Conservation (phyloP, 768 basidiomycete species). For the Tulasnella sp. region DNA sequence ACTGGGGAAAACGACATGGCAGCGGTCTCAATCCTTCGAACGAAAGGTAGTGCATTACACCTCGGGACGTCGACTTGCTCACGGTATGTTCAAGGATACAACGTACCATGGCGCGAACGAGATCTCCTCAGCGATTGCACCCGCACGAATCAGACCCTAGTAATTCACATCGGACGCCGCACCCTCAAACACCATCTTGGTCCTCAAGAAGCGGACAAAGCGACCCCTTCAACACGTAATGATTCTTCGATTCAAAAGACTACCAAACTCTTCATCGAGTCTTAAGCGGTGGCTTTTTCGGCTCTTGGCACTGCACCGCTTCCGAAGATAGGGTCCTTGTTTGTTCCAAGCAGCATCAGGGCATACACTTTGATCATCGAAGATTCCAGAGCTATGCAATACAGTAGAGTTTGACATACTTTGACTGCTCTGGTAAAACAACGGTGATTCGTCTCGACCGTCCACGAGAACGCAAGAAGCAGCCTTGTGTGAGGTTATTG, state of each 20-base stretch:
- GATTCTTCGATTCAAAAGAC: neutral
- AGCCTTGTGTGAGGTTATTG: too few relatives aligned
- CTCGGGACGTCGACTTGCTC: neutral
- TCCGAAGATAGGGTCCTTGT: neutral
- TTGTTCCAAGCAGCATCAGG: neutral
- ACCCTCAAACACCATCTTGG: neutral
- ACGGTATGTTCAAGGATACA: neutral
- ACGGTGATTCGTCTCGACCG: too few relatives aligned
- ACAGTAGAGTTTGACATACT: neutral
- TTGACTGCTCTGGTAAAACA: too few relatives aligned
- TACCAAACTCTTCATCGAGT: neutral
- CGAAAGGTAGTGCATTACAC: slow-evolving; percentile 73
- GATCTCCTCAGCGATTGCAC: neutral
- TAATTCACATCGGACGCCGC: neutral
- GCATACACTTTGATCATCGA: neutral
- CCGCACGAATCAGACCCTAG: neutral
- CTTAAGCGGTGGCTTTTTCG: neutral
- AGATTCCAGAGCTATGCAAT: neutral
- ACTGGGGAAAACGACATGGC: too few relatives aligned
- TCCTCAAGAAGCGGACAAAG: neutral
- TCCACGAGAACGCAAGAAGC: too few relatives aligned
- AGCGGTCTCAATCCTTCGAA: too few relatives aligned
- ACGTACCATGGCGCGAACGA: neutral
- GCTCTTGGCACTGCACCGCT: neutral
- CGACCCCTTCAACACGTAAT: neutral